Percentiles rank a stretch among this genome's conserved stretches.
Evolutionary conservation across 768 basidiomycete species (phyloP).

Genomic region (Rhizopogon vulgaris): DNA sequence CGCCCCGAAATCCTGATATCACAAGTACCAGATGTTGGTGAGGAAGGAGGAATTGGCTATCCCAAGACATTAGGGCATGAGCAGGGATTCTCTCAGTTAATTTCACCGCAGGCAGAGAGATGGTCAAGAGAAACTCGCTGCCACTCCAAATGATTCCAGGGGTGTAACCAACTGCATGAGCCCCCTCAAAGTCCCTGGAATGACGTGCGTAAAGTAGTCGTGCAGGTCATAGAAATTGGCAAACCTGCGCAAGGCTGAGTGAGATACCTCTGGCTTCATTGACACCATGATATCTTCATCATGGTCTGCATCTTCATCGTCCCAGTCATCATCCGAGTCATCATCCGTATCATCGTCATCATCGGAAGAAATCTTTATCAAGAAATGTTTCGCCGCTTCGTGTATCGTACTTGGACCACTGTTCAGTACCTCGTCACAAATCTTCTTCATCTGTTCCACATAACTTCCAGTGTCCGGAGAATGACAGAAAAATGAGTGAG

Average conservation of each 20-base stretch:
- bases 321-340: constrained; percentile 20
- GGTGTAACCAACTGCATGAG: constrained; percentile 48
- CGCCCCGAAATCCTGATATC: constrained; percentile 47
- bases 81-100: constrained; percentile 51
- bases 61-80: constrained; percentile 71
- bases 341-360: constrained; percentile 31
- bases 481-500: constrained; percentile 53
- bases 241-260: background rate
- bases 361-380: constrained; percentile 25
- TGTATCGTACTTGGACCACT: constrained; percentile 37
- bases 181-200: constrained; percentile 52
- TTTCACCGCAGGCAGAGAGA: constrained; percentile 49
- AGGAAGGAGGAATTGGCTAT: constrained; percentile 51
- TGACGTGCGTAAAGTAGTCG: background rate
- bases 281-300: constrained; percentile 6
- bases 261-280: background rate
- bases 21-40: constrained; percentile 59
- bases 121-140: constrained; percentile 47
- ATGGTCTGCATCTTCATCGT: constrained; percentile 34
- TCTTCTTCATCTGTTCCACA: constrained; percentile 31
- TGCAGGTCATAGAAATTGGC: constrained; percentile 3
- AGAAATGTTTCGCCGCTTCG: constrained; percentile 38
- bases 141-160: constrained; percentile 53
- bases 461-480: constrained; percentile 38
- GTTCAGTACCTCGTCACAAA: constrained; percentile 40